Evolutionary conservation across 805 yeast genomes (phyloP), one percentile per base, ranked within the genome.

Genomic region (Kodamaea restingae): DNA sequence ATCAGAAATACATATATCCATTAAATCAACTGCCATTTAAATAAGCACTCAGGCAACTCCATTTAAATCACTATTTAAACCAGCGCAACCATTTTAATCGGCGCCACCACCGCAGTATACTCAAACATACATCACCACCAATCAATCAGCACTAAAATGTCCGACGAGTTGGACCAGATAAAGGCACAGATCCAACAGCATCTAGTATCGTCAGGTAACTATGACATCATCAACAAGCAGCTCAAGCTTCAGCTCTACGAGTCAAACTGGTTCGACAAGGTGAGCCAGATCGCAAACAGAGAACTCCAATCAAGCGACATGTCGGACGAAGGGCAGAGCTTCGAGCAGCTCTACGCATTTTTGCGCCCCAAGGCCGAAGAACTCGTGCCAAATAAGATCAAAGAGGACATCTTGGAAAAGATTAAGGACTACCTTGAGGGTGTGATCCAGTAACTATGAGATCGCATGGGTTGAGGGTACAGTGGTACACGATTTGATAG

Each of bases 201-300:
- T 51, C 71, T 88, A 27, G 78, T 87, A 3, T 73, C 80, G 21
- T 75, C 87, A 20, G 96, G 96, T 0, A 84, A 82, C 60, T 88
- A 88, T 59, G 91, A 84, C 44, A 71, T 73, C 70, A 82, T 87
- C 40, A 80, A 83, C 36, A 73, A 75, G 37, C 68, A 73, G 35
- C 63, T 90, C 42, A 78, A 78, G 49, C 71, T 80, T 40, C 77
- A 76, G 51, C 71, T 90, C 8, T 73, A 79, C 38, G 84, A 84
- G 53, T 73, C 82, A 1, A 96, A 96, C 4, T 90, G 97, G 97
- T 78, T 77, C 44, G 95, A 87, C 49, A 72, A 81, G 39, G 80
- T 90, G 18, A 70, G 77, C 33, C 73, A 71, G 28, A 49, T 83
- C 30, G 84, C 95, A 3, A 58, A 59, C 35, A 53, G 45, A 43